Evolutionary conservation across 768 basidiomycete genomes (phyloP).

Genomic region (Suillus subluteus): DNA sequence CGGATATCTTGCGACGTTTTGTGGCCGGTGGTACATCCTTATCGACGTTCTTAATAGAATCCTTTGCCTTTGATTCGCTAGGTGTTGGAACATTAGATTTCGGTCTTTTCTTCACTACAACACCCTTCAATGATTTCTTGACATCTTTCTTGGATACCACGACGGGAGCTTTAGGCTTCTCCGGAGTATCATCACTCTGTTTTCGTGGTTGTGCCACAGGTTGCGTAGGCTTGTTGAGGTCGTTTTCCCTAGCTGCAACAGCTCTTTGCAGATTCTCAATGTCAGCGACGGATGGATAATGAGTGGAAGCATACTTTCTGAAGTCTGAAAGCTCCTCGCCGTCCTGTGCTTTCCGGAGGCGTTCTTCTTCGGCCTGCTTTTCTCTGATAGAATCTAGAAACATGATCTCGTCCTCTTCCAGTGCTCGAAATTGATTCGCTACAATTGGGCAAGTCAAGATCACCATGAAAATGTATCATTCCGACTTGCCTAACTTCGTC

Average conservation of each 20-base stretch:
- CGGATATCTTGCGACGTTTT: slow-evolving; percentile 63
- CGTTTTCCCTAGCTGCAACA: slow-evolving; percentile 70
- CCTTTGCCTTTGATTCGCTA: slow-evolving; percentile 20
- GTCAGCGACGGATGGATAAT: slow-evolving; percentile 6
- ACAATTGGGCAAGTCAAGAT: slow-evolving; percentile 19
- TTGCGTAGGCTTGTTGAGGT: slow-evolving; percentile 43
- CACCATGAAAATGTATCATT: slow-evolving; percentile 1
- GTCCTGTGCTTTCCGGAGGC: slow-evolving; percentile 71
- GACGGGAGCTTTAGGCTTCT: slow-evolving; percentile 33
- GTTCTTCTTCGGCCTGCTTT: slow-evolving; percentile 76
- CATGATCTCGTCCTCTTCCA: slow-evolving; percentile 90
- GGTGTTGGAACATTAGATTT: slow-evolving; percentile 41
- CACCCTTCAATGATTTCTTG: slow-evolving; percentile 75
- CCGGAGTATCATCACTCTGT: slow-evolving; percentile 24
- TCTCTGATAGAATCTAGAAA: slow-evolving; percentile 85
- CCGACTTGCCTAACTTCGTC: slow-evolving; percentile 62
- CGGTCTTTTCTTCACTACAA: slow-evolving; percentile 76
- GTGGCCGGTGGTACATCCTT: slow-evolving; percentile 42
- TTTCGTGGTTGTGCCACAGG: slow-evolving; percentile 40
- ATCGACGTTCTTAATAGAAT: slow-evolving; percentile 24
- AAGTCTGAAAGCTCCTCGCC: slow-evolving; percentile 81
- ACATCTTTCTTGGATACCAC: slow-evolving; percentile 58
- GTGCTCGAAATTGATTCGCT: slow-evolving; percentile 89
- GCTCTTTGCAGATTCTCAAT: slow-evolving; percentile 44
- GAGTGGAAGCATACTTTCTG: slow-evolving; percentile 59